Base-by-base conservation (phyloP, 768 basidiomycete genomes). In the Myochromella boudieri region DNA sequence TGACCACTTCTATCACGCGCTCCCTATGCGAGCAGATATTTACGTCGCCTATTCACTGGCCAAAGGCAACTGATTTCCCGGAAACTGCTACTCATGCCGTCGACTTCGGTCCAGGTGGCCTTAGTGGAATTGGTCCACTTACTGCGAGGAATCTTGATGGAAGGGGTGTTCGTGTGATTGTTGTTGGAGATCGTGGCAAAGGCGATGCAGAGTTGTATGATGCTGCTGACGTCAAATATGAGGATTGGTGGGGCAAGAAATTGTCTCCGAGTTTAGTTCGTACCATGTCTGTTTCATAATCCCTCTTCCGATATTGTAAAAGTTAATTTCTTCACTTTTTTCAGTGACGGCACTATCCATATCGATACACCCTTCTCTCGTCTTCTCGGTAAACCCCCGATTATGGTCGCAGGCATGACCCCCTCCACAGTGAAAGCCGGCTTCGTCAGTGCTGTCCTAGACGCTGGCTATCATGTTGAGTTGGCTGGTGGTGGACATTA, bases 371-470 rank as follows among this genome's bases (percentile, higher is more conserved):
- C 93, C 3, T 95, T 97, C 78, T 95, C 95, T 40, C 90, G 97
- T 49, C 80, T 99, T 34, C 68, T 99, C 33, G 92, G 93, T 58
- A 99, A 98, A 71, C 85, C 97, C 3, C 97, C 97, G 26, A 87
- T 99, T 68, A 98, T 98, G 97, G 94, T 99, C 29, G 95, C 95
- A 39, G 97, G 97, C 49, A 98, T 99, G 97, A 99, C 97, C 0
- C 97, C 97, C 0, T 87, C 87, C 1, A 99, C 97, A 25, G 97
- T 99, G 54, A 87, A 95, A 64, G 87, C 87, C 25, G 94, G 94
- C 14, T 95, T 98, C 65, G 95, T 97, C 59, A 85, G 86, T 49
- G 95, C 97, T 6, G 80, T 95, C 37, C 83, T 97, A 56, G 80
- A 86, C 52, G 95, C 97, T 21, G 95, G 95, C 1, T 98, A 87